Base-by-base conservation (phyloP, 768 basidiomycete genomes). In the Termitomyces sp. region DNA sequence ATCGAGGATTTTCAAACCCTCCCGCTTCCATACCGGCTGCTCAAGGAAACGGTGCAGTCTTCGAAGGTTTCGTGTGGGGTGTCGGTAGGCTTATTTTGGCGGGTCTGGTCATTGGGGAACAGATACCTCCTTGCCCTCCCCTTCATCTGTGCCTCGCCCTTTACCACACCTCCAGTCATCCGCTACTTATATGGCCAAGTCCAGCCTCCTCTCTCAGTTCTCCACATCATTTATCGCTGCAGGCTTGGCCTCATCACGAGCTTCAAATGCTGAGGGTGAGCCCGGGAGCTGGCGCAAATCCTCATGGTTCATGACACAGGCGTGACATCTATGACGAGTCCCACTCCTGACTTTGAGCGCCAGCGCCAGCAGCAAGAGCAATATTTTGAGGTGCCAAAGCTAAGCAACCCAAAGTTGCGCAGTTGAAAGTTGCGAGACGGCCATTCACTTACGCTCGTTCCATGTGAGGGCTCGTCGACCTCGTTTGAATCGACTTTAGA, bases 21-120 rank as follows among this genome's bases (percentile, higher is more conserved):
- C 53, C 57, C 33, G 53, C 55, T 26, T 55, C 58, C n/a, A 47
- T 70, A 7, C 59, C 64, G 44, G 67, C 64, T 13, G 57, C 62
- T 26, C 66, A 71, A 35, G 66, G 72, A 48, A 70, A 67, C 14
- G 71, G 75, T 16, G 72, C 76, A 1, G 70, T 83, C 26, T 66
- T 88, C 0, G 85, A 84, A 63, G 85, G 84, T 6, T 77, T 90
- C 63, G 83, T 81, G 63, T 88, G 84, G 63, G 82, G 78, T 35
- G 74, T 85, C 40, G 73, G 81, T 57, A 76, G 86, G 38, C 72
- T 88, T 50, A 71, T 91, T 33, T 77, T 82, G 5, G 79, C 82
- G 0, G 82, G 76, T 5, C 64, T 78, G 4, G 58, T 63, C 28
- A 62, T 67, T 32, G 58, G 62, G 53, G 68, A 66, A 70, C 28